Base-by-base conservation (phyloP, 345 rosid genomes). In the thale cress (Arabidopsis thaliana) region DNA sequence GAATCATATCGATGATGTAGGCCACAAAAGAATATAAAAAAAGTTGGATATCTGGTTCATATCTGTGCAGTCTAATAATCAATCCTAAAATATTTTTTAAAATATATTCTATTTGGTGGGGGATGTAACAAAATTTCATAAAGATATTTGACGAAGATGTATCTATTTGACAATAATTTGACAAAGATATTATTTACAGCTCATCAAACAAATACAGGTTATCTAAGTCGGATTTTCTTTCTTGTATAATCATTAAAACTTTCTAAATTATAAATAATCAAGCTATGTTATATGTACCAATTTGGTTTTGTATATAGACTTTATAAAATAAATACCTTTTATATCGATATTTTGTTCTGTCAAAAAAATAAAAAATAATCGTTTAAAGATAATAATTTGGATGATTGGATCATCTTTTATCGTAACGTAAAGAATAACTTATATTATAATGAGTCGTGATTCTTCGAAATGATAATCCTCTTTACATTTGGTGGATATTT, bases 1-100 rank as follows among this genome's bases (percentile, higher is more conserved):
- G 68, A 72, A 78, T 78, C 78, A 72, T 78, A 78, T 78, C 81
- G 73, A 78, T 51, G 77, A 42, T 51, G 81, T 78, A 78, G 78
- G 81, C 81, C 81, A 78, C 30, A 66, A 25, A 58, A 44, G 73
- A 66, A 59, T 72, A 57, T 7, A 13, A 32, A 41, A 65, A 78
- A 78, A 51, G 67, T 59, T 78, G 36, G 16, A 66, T 66, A 71
- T 72, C 48, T 70, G 61, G 72, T 71, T 57, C 67, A 65, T 64
- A 71, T 77, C 58, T 77, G 46, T 65, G 80, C 50, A 53, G 63
- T 71, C 73, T 59, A 71, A 49, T 77, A 64, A 77, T 71, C 44
- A 70, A 37, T 44, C 45, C 63, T 60, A 51, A 60, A 28, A 36
- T 63, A 12, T 25, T 12, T 38, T 28, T 2, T 0, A 16, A 53